Percentiles rank a stretch among this genome's conserved stretches.
Conservation (phyloP, 169 alveolate species). For the Miamiensis avidus region DNA sequence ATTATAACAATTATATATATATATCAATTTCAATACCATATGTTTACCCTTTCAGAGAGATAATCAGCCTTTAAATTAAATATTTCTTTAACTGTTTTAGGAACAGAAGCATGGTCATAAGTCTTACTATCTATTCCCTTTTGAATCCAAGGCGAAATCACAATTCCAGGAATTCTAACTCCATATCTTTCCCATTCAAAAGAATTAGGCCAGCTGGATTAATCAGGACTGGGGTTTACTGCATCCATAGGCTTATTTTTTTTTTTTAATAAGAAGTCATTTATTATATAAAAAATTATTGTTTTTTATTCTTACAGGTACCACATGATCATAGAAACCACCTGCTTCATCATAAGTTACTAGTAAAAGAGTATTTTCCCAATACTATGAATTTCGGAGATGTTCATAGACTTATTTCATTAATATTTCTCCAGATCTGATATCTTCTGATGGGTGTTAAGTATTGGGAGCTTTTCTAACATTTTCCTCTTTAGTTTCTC, state of each 20-base stretch:
- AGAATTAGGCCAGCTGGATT: background rate
- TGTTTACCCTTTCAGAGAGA: background rate
- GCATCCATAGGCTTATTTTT: background rate
- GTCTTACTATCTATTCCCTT: background rate
- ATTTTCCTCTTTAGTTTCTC: background rate
- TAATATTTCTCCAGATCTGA: constrained; percentile 24
- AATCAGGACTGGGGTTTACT: background rate
- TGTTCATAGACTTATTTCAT: constrained; percentile 31
- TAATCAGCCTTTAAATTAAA: background rate
- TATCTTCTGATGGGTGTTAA: constrained; percentile 22
- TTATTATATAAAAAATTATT: too few relatives aligned
- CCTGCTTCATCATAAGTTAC: constrained; percentile 9
- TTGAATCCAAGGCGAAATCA: constrained; percentile 23
- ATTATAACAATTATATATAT: too few relatives aligned
- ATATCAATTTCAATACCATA: too few relatives aligned
- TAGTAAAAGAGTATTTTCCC: constrained; percentile 18
- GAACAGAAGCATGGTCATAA: background rate
- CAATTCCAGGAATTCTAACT: constrained; percentile 5
- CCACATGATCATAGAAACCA: constrained; percentile 23
- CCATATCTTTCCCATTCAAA: constrained; percentile 9
- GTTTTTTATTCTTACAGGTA: background rate
- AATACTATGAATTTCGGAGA: constrained; percentile 8
- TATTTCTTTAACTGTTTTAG: background rate
- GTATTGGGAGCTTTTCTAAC: background rate
- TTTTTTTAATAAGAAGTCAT: too few relatives aligned